Conservation (phyloP, 495 filamentous ascomycete species). For the Pseudoneurospora amorphoporcata region DNA sequence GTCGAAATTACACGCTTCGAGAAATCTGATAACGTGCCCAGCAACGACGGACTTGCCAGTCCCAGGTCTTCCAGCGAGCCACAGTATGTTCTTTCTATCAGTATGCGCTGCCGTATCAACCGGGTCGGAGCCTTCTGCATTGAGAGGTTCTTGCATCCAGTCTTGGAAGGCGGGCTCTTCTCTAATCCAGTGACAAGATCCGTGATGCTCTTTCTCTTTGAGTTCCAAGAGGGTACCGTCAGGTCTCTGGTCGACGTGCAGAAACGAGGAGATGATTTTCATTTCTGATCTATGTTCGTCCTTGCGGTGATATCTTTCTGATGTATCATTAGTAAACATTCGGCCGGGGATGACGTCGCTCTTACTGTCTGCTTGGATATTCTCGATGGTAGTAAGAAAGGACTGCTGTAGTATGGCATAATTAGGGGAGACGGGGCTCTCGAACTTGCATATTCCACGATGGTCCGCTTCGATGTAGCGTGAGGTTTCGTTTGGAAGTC, state of each 20-base stretch:
- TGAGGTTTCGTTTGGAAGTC: conserved; percentile 28
- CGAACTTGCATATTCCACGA: conserved; percentile 19
- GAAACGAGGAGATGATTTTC: background rate
- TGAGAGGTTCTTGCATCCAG: conserved; percentile 9
- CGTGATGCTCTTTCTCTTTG: conserved; percentile 11
- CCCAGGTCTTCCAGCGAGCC: conserved; percentile 18
- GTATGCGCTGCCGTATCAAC: background rate
- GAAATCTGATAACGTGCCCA: conserved; percentile 11
- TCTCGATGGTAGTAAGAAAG: conserved; percentile 12
- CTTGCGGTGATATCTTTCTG: background rate
- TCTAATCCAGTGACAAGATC: conserved; percentile 17
- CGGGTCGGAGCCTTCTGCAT: background rate
- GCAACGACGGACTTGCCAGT: conserved; percentile 17
- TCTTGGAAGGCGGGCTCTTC: conserved; percentile 4
- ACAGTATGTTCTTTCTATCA: background rate
- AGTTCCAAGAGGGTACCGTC: background rate
- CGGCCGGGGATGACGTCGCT: background rate
- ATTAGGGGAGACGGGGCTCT: conserved; percentile 9
- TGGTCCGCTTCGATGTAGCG: conserved; percentile 35
- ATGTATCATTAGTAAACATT: background rate
- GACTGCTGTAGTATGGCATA: conserved; percentile 14
- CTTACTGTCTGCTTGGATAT: conserved; percentile 10
- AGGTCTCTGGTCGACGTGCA: conserved; percentile 1
- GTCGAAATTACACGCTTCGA: conserved; percentile 10
- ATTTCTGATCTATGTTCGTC: conserved; percentile 3